Evolutionary conservation across 345 rosid species (phyloP), one percentile per base, ranked within the genome.

Genomic region (Euphorbia tirucalli): DNA sequence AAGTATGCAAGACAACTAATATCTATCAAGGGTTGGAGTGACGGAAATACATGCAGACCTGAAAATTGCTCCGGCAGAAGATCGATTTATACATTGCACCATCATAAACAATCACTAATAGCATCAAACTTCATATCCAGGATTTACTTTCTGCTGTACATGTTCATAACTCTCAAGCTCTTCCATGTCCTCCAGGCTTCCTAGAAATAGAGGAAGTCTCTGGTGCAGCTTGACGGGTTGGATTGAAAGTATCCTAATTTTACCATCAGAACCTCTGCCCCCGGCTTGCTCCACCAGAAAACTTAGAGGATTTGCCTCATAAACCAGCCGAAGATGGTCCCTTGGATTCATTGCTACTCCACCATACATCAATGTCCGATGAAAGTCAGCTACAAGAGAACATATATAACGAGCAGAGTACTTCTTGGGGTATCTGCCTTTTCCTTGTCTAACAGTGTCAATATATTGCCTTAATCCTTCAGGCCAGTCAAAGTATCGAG

Each of bases 331-430:
- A 22, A 93, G 93, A 80, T 93, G 98, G 78, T 87, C 92, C 78
- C 98, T 88, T 13, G 97, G 97, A 76, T 91, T 93, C 97, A 93
- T 93, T 71, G 96, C 93, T 19, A 93, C 80, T 13, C 98, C 97
- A 28, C 97, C 98, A 74, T 91, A 93, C 81, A 93, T 70, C 39
- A 93, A 52, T 4, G 98, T 93, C 72, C 98, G 82, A 69, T 93
- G 97, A 65, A 91, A 88, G 82, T 93, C 98, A 72, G 98, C 97
- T 30, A 93, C 97, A 35, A 93, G 81, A 66, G 96, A 93, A 77
- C 97, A 93, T 77, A 93, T 87, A 68, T 93, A 93, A 43, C 97
- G 92, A 0, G 98, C 98, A 3, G 98, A 93, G 71, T 93, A 91
- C 65, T 93, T 93, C 81, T 91, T 93, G 0, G 93, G 98, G 74